Conservation (phyloP, 495 filamentous ascomycete genomes). For the Xylaria bambusicola region DNA sequence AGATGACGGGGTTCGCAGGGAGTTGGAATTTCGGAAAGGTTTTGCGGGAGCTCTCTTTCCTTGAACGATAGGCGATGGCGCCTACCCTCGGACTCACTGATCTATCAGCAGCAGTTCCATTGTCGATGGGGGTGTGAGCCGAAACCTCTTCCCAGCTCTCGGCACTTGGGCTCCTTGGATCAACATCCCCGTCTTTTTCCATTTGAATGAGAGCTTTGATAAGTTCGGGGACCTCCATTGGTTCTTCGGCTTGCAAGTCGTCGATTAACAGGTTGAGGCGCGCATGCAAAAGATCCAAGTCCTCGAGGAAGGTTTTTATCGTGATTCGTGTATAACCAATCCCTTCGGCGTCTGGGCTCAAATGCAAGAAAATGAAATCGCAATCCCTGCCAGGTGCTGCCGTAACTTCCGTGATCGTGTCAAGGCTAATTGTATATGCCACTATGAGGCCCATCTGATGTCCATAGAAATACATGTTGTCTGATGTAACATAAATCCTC, state of each 20-base stretch:
- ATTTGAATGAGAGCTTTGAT: conserved; percentile 53
- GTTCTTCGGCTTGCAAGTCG: conserved; percentile 67
- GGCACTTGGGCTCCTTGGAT: conserved; percentile 66
- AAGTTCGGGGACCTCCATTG: conserved; percentile 54
- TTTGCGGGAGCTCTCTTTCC: conserved; percentile 52
- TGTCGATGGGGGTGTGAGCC: conserved; percentile 62
- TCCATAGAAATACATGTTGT: conserved; percentile 92
- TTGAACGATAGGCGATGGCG: conserved; percentile 63
- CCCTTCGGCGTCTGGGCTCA: conserved; percentile 62
- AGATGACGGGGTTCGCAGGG: conserved; percentile 77
- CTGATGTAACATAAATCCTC: conserved; percentile 81
- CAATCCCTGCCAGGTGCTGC: conserved; percentile 86
- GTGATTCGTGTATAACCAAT: conserved; percentile 71
- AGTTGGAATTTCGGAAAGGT: conserved; percentile 77
- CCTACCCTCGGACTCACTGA: conserved; percentile 46
- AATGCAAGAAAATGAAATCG: conserved; percentile 89
- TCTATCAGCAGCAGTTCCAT: conserved; percentile 48
- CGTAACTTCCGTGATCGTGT: conserved; percentile 83
- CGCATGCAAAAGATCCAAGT: conserved; percentile 76
- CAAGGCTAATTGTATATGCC: conserved; percentile 70
- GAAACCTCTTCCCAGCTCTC: conserved; percentile 94
- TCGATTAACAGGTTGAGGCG: conserved; percentile 82
- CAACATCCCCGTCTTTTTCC: conserved; percentile 61
- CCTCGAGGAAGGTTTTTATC: conserved; percentile 90
- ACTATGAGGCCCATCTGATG: conserved; percentile 90